Base-by-base conservation (phyloP, 2,329 filamentous ascomycete genomes). In the Fusarium longipes region DNA sequence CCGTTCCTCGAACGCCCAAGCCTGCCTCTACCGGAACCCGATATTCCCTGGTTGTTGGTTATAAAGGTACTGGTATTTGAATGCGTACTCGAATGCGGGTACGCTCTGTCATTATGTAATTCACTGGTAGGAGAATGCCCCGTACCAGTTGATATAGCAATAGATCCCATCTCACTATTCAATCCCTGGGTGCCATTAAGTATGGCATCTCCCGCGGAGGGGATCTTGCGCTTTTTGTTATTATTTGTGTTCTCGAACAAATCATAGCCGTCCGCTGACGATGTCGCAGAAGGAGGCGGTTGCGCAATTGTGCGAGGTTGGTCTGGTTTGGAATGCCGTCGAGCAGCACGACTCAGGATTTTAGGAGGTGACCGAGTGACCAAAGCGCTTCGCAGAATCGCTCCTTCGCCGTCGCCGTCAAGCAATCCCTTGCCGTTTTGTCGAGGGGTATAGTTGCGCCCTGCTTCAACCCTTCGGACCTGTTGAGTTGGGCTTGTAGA, bases 221-320 rank as follows among this genome's bases (percentile, higher is more conserved):
- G 96, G 35, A 99, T 98, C 81, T 99, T 99, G 70, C 96, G 88
- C 80, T 99, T 98, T 83, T 98, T 99, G 81, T 99, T 99, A 77
- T 99, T 99, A 78, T 97, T 98, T 33, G 93, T 97, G 74, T 98
- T 98, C 79, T 99, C 96, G 73, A 97, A 97, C 8, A 93, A 96
- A 78, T 99, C 96, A 77, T 98, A 98, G 15, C 94, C 93, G 77
- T 98, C 95, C 12, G 87, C 82, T 4, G 90, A 91, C 6, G 90
- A 91, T 8, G 87, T 85, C 24, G 90, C 89, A 14, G 92, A 93
- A 40, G 85, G 86, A 47, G 90, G 86, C 22, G 88, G 86, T 40
- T 87, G 83, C 18, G 82, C 78, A 56, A 83, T 83, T 4, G 77
- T 60, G 48, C 82, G 82, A 30, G 79, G 66, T 30, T 80, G 78